phyloP scores from a whole-genome alignment of 805 yeast species.

The Saturnispora halmiae region DNA sequence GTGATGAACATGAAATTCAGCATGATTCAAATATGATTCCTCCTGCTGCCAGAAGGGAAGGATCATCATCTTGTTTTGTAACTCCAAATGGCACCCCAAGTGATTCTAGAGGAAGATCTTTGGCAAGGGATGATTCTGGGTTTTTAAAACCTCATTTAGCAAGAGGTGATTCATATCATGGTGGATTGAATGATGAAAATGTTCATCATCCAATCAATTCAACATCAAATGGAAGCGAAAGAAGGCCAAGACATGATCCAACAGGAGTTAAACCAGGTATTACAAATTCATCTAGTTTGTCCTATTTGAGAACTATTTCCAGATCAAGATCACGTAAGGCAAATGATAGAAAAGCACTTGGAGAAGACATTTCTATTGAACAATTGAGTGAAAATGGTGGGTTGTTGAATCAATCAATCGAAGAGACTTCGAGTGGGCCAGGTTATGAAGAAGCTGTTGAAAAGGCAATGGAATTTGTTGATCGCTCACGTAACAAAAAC shows the following conservation, averaged over 20 bases:
- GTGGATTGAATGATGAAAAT: conserved; percentile 37
- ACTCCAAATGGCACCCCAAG: conserved; percentile 14
- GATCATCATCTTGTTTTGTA: conserved; percentile 26
- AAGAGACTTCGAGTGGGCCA: conserved; percentile 38
- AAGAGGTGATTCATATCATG: conserved; percentile 68
- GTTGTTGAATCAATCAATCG: conserved; percentile 34
- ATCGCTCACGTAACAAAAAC: conserved; percentile 17
- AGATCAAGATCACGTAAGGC: conserved; percentile 51
- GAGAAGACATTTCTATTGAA: conserved; percentile 23
- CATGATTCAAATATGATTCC: conserved; percentile 32
- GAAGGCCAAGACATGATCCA: neutral
- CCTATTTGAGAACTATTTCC: conserved; percentile 57
- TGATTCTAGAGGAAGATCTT: conserved; percentile 20
- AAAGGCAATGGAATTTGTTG: conserved; percentile 33
- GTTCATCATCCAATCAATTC: conserved; percentile 3
- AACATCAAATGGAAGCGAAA: conserved; percentile 17
- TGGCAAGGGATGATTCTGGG: conserved; percentile 25
- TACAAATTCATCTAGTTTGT: conserved; percentile 32
- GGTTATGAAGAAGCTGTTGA: conserved; percentile 43
- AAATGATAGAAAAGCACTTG: conserved; percentile 28
- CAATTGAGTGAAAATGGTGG: conserved; percentile 52
- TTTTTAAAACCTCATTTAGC: conserved; percentile 53
- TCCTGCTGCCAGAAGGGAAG: conserved; percentile 40
- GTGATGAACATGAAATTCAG: conserved; percentile 31
- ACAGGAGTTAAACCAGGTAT: conserved; percentile 12